Evolutionary conservation across 1,139 yeast species (phyloP).

Genomic region (Hanseniaspora uvarum): DNA sequence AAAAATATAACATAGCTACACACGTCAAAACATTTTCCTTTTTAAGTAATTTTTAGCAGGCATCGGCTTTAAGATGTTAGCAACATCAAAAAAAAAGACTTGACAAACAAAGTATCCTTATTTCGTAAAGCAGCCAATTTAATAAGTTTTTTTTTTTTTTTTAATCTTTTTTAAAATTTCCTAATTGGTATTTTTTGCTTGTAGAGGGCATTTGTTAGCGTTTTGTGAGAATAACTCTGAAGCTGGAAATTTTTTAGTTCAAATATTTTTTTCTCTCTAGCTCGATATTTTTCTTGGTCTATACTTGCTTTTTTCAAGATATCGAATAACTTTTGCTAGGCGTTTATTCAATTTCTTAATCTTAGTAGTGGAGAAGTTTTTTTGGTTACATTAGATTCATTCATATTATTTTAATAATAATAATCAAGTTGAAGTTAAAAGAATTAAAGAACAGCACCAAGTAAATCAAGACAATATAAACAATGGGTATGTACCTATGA

Average conservation of each 20-base stretch:
- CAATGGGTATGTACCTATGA: conserved; percentile 11
- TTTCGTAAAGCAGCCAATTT: too few relatives aligned
- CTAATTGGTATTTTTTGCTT: not conserved
- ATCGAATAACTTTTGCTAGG: not conserved
- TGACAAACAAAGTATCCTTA: not conserved
- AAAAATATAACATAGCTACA: not conserved
- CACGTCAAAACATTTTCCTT: not conserved
- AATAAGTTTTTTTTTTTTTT: too few relatives aligned
- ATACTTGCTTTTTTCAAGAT: not conserved
- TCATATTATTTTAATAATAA: not conserved
- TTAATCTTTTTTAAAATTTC: not conserved
- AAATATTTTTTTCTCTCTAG: not conserved
- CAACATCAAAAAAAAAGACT: not conserved
- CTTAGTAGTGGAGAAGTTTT: not conserved
- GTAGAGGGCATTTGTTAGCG: not conserved
- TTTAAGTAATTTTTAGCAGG: not conserved
- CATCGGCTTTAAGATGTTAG: not conserved
- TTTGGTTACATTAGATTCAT: not conserved
- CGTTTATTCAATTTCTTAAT: not conserved
- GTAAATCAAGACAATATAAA: conserved; percentile 11
- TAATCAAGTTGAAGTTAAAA: not conserved
- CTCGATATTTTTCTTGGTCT: not conserved
- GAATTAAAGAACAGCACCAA: conserved; percentile 2
- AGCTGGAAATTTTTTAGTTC: not conserved
- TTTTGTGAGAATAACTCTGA: not conserved